Evolutionary conservation across 352 stramenopile genomes (phyloP), one percentile per base, ranked within the genome.

Genomic region (Phytophthora multivora): DNA sequence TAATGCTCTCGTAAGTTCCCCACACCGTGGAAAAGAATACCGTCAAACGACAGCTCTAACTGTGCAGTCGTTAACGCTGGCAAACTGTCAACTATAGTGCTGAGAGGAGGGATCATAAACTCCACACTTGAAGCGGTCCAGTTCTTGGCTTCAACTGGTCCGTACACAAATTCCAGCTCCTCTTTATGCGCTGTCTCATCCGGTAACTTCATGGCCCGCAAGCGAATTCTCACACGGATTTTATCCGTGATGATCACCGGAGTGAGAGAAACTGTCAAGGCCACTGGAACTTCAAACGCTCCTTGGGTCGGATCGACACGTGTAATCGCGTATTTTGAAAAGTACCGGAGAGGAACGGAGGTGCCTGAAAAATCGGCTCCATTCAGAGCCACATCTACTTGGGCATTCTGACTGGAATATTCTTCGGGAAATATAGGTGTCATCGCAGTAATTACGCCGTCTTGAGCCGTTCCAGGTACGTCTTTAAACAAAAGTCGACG

Each of bases 371-470:
- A 91, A 47, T 91, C 79, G 2, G 84, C 71, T 2, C 83, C 80
- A 23, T 91, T 91, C 6, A 91, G 49, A 0, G 83, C 83, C 0
- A 91, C 69, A 18, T 90, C 80, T 7, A 90, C 79, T 0, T 73
- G 58, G 5, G 80, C 80, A 11, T 66, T 80, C 19, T 70, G 58
- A 18, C 84, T 78, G 0, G 73, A 66, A 23, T 71, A 87, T 8
- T 90, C 83, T 4, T 58, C 60, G 1, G 63, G 16, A 36, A 91
- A 89, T 10, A 71, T 53, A 2, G 83, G 83, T 0, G 80, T 87
- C 0, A 55, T 67, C 0, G 63, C 57, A 10, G 66, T 82, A 38
- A 91, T 89, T 10, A 89, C 58, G 2, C 83, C 83, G n/a, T 84
- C 65, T 2, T 50, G 40, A 8, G 75, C 75, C 48, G 59, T 84